Evolutionary conservation across 164 flowering plant species (phyloP).

Genomic region (Liriodendron chinense): DNA sequence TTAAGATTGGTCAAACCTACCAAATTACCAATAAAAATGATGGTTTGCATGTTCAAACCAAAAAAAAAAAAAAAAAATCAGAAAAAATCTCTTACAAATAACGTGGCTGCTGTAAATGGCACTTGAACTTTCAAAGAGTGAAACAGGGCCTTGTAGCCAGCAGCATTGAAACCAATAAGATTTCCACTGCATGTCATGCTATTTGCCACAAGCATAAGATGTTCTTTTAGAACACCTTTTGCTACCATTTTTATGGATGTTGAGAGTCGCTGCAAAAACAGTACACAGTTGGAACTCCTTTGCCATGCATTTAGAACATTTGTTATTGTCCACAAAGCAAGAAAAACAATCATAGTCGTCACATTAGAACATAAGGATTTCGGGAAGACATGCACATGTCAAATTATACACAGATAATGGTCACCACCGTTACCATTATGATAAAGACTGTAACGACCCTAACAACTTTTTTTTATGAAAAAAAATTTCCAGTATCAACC

Average conservation of each 20-base stretch:
- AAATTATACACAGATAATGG: too few species aligned
- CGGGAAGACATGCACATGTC: too few species aligned
- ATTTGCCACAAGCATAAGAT: constrained; percentile 72
- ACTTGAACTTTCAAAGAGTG: constrained; percentile 68
- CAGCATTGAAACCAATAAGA: constrained; percentile 74
- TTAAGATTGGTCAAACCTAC: background rate
- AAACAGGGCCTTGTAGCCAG: constrained; percentile 78
- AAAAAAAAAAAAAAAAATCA: background rate
- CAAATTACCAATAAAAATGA: background rate
- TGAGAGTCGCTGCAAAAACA: constrained; percentile 68
- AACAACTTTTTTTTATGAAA: too few species aligned
- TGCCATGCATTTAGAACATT: background rate
- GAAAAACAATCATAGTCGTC: too few species aligned
- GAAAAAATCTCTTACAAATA: constrained; percentile 52
- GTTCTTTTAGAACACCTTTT: constrained; percentile 87
- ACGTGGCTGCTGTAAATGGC: constrained; percentile 91
- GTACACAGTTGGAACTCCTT: too few species aligned
- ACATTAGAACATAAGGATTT: too few species aligned
- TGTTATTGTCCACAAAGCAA: too few species aligned
- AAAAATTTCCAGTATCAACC: too few species aligned
- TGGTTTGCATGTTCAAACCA: background rate
- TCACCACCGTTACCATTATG: too few species aligned
- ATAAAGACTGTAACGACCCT: too few species aligned
- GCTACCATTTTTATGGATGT: constrained; percentile 70
- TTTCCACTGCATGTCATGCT: constrained; percentile 86